Base-by-base conservation (phyloP, 2,329 filamentous ascomycete genomes). In the Monosporascus sp. region DNA sequence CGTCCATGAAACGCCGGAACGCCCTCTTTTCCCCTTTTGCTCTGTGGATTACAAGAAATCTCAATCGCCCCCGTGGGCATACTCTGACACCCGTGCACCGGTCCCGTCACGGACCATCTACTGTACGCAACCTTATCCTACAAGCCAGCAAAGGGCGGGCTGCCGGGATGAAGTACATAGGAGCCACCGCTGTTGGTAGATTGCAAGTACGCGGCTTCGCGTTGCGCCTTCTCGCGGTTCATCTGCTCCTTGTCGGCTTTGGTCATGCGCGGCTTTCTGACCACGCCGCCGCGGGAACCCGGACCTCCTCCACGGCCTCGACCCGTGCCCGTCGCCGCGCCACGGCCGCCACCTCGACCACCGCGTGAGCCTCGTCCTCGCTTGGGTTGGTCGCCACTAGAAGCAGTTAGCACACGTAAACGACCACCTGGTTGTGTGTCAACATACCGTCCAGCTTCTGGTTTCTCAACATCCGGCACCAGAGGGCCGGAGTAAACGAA, bases 401-500 rank as follows among this genome's bases (percentile, higher is more conserved):
- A 53, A 25, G 44, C 3, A 20, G 64, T 77, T 68, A 77, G 74
- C 55, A 63, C 57, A 63, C 5, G 5, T 24, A n/a, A 36, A 27
- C 41, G 18, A n/a, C 9, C 18, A 27, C 31, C 31, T 8, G 50
- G 22, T 22, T 37, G 37, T 18, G 54, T 36, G 45, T 52, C 47
- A 25, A 77, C 78, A 58, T 78, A 81, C 78, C 74, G 65, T 64
- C 65, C 75, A 53, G 71, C 68, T 59, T 75, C 72, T 37, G 80
- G 79, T 71, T 94, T 93, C 72, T 96, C 88, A 22, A 86, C 89
- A 70, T 96, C 91, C 5, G 88, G 88, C 22, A 97, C 82, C 47
- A 99, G 76, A 8, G 93, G 93, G 3, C 94, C 94, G 55, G 90
- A 95, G 71, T 97, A 99, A 1, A 99, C 94, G 68, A 97, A 99